Conservation (phyloP, 306 rosid genomes). For the Gynostemma pentaphyllum region DNA sequence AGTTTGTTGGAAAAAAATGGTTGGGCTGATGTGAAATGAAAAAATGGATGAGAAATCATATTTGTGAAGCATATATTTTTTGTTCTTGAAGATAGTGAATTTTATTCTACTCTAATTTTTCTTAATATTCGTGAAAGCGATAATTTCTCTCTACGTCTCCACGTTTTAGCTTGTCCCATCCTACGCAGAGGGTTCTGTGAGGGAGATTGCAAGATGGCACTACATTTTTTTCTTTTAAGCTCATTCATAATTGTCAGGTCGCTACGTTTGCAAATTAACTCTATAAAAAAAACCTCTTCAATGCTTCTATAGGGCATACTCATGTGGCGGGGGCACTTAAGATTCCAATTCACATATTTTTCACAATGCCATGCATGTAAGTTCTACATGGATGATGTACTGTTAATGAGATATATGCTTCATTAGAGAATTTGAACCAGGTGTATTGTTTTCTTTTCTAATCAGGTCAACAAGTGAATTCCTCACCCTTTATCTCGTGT, state of each 20-base stretch:
- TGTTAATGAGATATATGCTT: slow-evolving; percentile 15
- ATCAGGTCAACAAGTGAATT: slow-evolving; percentile 94
- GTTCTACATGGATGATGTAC: slow-evolving; percentile 42
- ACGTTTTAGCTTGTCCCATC: not conserved
- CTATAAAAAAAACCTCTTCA: not conserved
- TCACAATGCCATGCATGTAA: slow-evolving; percentile 99
- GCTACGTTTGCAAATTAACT: not conserved
- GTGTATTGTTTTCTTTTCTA: slow-evolving; percentile 14
- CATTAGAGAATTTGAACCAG: not conserved
- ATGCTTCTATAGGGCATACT: slow-evolving; percentile 59
- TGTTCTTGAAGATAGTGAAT: not conserved
- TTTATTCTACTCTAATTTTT: not conserved
- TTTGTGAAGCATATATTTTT: too few relatives aligned
- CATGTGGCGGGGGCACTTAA: slow-evolving; percentile 97
- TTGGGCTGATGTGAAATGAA: not conserved
- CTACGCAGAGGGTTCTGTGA: not conserved
- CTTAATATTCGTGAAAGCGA: not conserved
- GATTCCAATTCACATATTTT: slow-evolving; percentile 86
- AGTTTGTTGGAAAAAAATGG: not conserved
- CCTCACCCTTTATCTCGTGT: slow-evolving; percentile 98
- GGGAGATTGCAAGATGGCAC: not conserved
- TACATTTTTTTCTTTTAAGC: not conserved
- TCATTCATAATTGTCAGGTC: not conserved
- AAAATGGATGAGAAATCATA: not conserved
- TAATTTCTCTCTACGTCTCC: not conserved